phyloP scores from a whole-genome alignment of 192 early-diverging fungal genomes.

The Backusella morwellensis region DNA sequence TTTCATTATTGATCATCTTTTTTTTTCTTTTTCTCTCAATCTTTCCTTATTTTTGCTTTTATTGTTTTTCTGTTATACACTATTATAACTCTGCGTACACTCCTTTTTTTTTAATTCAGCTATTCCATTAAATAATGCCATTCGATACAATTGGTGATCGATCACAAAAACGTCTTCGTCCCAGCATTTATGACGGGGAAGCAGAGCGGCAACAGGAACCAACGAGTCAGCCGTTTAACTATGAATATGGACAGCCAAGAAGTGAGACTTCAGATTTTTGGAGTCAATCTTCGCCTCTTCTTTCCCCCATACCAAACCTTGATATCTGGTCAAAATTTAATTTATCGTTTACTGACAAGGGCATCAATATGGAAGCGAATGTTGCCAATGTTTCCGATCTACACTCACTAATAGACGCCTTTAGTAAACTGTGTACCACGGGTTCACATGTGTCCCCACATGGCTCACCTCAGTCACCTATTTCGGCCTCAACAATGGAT shows the following conservation, averaged over 20 bases:
- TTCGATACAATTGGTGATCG: slow-evolving; percentile 3
- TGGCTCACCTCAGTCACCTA: slow-evolving; percentile 8
- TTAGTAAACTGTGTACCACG: slow-evolving; percentile 21
- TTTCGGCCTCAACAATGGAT: background rate
- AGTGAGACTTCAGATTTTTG: background rate
- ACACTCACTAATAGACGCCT: slow-evolving; percentile 31
- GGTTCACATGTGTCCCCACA: background rate
- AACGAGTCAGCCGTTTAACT: background rate
- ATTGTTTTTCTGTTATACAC: background rate
- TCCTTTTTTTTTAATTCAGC: background rate
- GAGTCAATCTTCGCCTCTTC: background rate
- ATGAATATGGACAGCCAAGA: background rate
- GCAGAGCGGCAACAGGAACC: background rate
- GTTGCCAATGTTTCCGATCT: slow-evolving; percentile 29
- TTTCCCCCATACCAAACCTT: background rate
- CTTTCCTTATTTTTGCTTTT: background rate
- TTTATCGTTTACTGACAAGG: slow-evolving; percentile 28
- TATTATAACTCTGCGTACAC: background rate
- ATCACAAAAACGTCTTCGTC: slow-evolving; percentile 7
- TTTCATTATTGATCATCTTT: background rate
- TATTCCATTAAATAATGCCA: background rate
- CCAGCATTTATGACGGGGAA: background rate
- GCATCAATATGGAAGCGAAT: slow-evolving; percentile 33
- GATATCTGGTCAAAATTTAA: slow-evolving; percentile 22
- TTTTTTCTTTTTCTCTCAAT: background rate